Conservation (phyloP, 495 filamentous ascomycete genomes). For the Tuber calosporum region DNA sequence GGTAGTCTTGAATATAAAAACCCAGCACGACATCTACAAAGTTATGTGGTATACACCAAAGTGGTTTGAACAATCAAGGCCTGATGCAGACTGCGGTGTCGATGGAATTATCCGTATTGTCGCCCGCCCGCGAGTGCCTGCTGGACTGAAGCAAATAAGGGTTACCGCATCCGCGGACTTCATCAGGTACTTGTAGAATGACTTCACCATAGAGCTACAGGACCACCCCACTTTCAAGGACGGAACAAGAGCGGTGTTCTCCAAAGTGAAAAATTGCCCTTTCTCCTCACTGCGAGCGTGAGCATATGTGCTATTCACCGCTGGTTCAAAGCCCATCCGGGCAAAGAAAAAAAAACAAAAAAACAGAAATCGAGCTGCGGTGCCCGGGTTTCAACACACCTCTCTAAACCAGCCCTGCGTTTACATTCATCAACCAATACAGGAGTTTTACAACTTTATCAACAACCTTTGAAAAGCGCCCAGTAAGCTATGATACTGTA, state of each 20-base stretch:
- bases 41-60: background rate
- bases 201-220: background rate
- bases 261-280: background rate
- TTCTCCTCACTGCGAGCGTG: background rate
- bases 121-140: background rate
- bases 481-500: no score
- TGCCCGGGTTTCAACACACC: background rate
- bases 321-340: background rate
- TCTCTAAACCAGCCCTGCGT: background rate
- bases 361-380: background rate
- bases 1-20: background rate
- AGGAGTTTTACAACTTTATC: no score
- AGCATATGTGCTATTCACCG: background rate
- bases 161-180: background rate
- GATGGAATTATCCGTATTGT: background rate
- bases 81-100: background rate
- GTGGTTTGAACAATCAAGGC: background rate
- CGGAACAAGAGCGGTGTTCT: background rate
- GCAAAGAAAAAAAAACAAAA: no score
- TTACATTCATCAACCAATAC: no score
- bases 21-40: background rate
- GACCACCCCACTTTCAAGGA: background rate
- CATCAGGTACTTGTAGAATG: background rate
- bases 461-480: no score
- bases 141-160: background rate